These are phyloP conservation scores for Russula foetens DNA, from an alignment of 768 basidiomycete species.

Conservation along the genomic window DNA sequence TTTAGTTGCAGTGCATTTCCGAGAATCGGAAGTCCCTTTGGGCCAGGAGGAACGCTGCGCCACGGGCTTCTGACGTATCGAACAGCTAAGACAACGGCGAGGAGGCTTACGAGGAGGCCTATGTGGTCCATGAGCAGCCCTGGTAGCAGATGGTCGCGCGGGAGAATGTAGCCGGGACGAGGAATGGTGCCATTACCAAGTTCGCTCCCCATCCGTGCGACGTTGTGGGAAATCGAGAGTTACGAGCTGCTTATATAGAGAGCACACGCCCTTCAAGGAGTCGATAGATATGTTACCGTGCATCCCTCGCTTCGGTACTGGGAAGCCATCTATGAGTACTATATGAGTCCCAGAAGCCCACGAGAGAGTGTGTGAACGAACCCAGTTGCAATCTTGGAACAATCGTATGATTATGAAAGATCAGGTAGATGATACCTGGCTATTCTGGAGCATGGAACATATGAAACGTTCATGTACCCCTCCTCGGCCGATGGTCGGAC, in stretches of 20 bases:
- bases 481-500: too few species aligned
- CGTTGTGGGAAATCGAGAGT: neutral
- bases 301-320: too few species aligned
- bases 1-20: constrained; percentile 1
- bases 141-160: neutral
- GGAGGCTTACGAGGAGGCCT: neutral
- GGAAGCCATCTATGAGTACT: too few species aligned
- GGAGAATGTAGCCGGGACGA: neutral
- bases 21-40: neutral
- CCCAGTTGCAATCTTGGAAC: too few species aligned
- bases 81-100: neutral
- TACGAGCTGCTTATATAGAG: neutral
- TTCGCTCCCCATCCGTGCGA: neutral
- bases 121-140: neutral
- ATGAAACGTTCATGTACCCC: too few species aligned
- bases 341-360: too few species aligned
- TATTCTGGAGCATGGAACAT: too few species aligned
- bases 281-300: too few species aligned
- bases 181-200: neutral
- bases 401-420: too few species aligned
- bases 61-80: neutral
- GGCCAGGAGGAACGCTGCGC: constrained; percentile 3
- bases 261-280: too few species aligned
- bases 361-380: too few species aligned
- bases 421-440: too few species aligned